A percentile compares a stretch with the other conserved stretches of the same genome.
Evolutionary conservation across 768 basidiomycete species (phyloP).

Genomic region (Amanita exitialis): DNA sequence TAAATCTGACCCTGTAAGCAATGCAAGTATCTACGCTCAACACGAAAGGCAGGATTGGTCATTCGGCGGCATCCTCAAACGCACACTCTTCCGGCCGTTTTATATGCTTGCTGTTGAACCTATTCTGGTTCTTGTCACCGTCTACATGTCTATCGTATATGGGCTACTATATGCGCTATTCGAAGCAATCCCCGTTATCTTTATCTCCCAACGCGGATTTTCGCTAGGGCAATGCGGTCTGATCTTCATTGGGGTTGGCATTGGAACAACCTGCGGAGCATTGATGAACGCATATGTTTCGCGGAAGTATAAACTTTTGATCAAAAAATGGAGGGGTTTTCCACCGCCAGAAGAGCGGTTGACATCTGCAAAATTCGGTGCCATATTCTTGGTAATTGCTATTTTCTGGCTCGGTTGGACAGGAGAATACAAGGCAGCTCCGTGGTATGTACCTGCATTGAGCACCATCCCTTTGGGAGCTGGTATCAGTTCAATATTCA

Average conservation of each 20-base stretch:
- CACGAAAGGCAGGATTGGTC: constrained; percentile 54
- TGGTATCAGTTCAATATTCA: constrained; percentile 44
- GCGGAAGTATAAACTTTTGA: constrained; percentile 29
- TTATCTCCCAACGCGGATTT: constrained; percentile 26
- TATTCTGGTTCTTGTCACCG: constrained; percentile 49
- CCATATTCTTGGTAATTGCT: constrained; percentile 41
- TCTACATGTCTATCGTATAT: constrained; percentile 54
- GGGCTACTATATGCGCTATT: constrained; percentile 48
- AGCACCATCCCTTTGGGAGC: constrained; percentile 39
- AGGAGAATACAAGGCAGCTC: constrained; percentile 37
- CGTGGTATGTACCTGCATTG: constrained; percentile 49
- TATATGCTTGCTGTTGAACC: constrained; percentile 53
- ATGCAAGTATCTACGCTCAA: constrained; percentile 38
- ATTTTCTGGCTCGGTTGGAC: constrained; percentile 68
- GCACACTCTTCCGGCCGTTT: constrained; percentile 52
- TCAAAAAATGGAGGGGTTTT: constrained; percentile 37
- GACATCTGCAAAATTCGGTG: constrained; percentile 41
- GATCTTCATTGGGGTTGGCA: constrained; percentile 47
- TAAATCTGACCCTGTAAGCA: constrained; percentile 32
- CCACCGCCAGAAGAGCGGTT: constrained; percentile 57
- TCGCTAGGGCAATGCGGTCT: constrained; percentile 29
- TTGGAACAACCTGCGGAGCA: constrained; percentile 36
- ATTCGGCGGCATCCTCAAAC: constrained; percentile 33
- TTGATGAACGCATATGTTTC: constrained; percentile 29
- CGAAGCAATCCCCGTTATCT: constrained; percentile 45